Conservation (phyloP, 495 filamentous ascomycete species). For the Hypoxylon lienhwacheense region DNA sequence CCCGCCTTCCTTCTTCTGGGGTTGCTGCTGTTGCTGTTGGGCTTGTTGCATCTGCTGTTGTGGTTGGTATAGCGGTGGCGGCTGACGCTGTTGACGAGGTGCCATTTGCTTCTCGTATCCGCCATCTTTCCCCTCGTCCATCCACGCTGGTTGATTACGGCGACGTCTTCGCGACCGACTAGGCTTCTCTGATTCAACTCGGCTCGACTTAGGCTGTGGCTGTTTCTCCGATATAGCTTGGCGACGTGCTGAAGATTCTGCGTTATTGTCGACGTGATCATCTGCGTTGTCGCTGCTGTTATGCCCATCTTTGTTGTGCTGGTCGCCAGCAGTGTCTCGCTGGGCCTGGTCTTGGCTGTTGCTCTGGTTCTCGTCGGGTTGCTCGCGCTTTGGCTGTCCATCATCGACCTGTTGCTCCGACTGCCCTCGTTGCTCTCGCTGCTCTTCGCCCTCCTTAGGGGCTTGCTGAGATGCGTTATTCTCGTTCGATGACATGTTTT, state of each 20-base stretch:
- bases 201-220: constrained; percentile 22
- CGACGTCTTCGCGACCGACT: constrained; percentile 34
- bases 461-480: constrained; percentile 17
- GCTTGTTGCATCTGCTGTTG: constrained; percentile 44
- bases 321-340: neutral
- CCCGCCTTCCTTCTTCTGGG: constrained; percentile 44
- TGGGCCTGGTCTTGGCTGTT: constrained; percentile 6
- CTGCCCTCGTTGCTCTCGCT: constrained; percentile 10
- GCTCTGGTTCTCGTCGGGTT: constrained; percentile 10
- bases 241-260: neutral
- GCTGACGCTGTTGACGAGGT: constrained; percentile 38
- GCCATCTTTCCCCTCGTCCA: constrained; percentile 33
- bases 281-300: constrained; percentile 49
- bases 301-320: constrained; percentile 23
- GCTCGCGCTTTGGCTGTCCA: constrained; percentile 3
- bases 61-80: constrained; percentile 50
- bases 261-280: neutral
- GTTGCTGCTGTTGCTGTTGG: constrained; percentile 42
- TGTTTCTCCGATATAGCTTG: constrained; percentile 10
- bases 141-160: constrained; percentile 36
- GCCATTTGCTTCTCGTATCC: constrained; percentile 33
- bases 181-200: constrained; percentile 33
- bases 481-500: constrained; percentile 28
- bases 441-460: constrained; percentile 13
- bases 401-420: constrained; percentile 2